These are phyloP conservation scores for Phylloboletellus chloephorus DNA, from an alignment of 1,284 basidiomycete genomes.

Conservation along the genomic window DNA sequence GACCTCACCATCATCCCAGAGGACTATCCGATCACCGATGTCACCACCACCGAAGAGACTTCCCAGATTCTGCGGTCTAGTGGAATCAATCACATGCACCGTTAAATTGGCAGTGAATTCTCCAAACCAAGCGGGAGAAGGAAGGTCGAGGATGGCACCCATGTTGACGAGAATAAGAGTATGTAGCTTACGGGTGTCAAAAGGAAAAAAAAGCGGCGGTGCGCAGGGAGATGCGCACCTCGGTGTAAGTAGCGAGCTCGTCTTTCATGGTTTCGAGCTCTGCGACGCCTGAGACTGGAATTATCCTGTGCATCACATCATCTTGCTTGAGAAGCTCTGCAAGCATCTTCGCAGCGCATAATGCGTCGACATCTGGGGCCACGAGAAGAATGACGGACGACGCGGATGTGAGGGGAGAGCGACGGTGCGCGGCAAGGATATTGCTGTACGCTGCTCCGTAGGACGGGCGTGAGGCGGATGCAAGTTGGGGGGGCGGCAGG, in stretches of 20 bases:
- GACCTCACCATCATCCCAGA: constrained; percentile 89
- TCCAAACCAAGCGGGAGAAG: constrained; percentile 70
- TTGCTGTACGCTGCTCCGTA: constrained; percentile 79
- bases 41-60: constrained; percentile 79
- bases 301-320: constrained; percentile 86
- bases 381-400: constrained; percentile 82
- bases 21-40: constrained; percentile 64
- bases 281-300: constrained; percentile 86
- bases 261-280: constrained; percentile 65
- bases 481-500: constrained; percentile 62
- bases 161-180: constrained; percentile 92
- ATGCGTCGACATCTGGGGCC: constrained; percentile 84
- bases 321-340: constrained; percentile 90
- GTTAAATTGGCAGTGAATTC: constrained; percentile 55
- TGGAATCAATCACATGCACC: constrained; percentile 93
- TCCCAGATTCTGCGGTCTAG: constrained; percentile 85
- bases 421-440: constrained; percentile 70
- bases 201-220: background rate
- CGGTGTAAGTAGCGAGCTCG: constrained; percentile 62
- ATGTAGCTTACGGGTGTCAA: constrained; percentile 58
- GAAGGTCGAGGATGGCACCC: constrained; percentile 83
- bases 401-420: constrained; percentile 69
- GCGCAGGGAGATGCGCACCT: constrained; percentile 46
- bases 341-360: constrained; percentile 87
- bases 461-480: constrained; percentile 50